A percentile compares a stretch with the other conserved stretches of the same genome.
Evolutionary conservation across 371 early-diverging fungal genomes (phyloP).

Genomic region (Mucor sp.): DNA sequence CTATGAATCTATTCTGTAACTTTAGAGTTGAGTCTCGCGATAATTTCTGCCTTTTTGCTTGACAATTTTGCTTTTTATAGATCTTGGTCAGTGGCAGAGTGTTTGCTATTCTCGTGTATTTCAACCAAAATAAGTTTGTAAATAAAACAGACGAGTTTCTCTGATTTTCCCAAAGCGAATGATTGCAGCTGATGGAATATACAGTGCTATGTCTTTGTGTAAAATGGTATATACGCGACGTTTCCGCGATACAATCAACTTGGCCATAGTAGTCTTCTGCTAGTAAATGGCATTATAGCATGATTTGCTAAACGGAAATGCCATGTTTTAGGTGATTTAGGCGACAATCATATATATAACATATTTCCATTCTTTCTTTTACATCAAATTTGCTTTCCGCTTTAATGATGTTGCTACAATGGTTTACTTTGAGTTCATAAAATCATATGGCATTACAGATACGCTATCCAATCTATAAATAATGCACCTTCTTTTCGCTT

Average conservation of each 20-base stretch:
- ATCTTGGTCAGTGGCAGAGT: background rate
- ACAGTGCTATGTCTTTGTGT: background rate
- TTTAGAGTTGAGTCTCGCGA: background rate
- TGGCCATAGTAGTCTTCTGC: background rate
- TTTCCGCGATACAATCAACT: background rate
- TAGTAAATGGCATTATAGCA: background rate
- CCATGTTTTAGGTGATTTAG: background rate
- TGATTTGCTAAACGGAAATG: slow-evolving; percentile 1
- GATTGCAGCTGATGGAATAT: background rate
- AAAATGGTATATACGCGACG: background rate
- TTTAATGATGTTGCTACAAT: background rate
- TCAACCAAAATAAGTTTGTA: background rate
- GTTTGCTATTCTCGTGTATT: background rate
- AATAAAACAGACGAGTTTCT: background rate
- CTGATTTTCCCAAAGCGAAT: background rate
- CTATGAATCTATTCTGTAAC: slow-evolving; percentile 13
- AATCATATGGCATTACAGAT: background rate
- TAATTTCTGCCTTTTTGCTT: background rate
- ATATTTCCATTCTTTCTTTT: slow-evolving; percentile 1
- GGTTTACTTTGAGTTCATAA: background rate
- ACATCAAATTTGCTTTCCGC: background rate
- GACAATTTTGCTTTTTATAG: slow-evolving; percentile 8
- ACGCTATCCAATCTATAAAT: background rate
- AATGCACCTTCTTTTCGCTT: background rate
- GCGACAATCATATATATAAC: background rate